A percentile compares a stretch with the other conserved stretches of the same genome.
These are phyloP conservation scores for Coniochaeta prunicola DNA, from an alignment of 2,329 filamentous ascomycete genomes.

Conservation along the genomic window DNA sequence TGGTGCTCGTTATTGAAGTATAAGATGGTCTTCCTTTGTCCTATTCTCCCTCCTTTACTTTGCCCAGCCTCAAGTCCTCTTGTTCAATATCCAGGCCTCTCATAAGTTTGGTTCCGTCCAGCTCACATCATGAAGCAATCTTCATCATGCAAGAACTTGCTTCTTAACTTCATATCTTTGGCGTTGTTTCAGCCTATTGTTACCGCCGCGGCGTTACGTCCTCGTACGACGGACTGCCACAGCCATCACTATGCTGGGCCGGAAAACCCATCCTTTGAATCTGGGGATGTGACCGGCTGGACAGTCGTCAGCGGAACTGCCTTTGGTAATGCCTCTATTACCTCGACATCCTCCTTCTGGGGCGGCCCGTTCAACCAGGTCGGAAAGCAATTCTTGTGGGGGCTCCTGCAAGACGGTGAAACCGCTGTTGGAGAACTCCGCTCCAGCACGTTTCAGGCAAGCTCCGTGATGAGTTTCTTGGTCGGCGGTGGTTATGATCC, in stretches of 20 bases:
- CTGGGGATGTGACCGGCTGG: conserved; percentile 18
- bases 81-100: neutral
- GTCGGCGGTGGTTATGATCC: conserved; percentile 22
- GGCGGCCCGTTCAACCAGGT: conserved; percentile 19
- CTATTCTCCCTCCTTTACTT: neutral
- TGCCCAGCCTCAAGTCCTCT: neutral
- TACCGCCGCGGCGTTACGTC: neutral
- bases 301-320: conserved; percentile 16
- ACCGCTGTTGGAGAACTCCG: conserved; percentile 16
- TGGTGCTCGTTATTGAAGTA: neutral
- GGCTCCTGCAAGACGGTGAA: conserved; percentile 17
- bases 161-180: neutral
- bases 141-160: neutral
- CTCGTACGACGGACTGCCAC: neutral
- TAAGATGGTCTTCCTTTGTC: neutral
- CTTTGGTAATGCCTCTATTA: conserved; percentile 17
- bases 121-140: neutral
- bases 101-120: neutral
- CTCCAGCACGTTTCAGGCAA: conserved; percentile 20
- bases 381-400: conserved; percentile 17
- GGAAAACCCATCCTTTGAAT: conserved; percentile 18
- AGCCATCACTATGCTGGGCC: neutral
- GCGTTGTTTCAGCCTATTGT: neutral
- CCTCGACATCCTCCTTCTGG: conserved; percentile 15
- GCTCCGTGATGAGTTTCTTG: conserved; percentile 20